A percentile compares a stretch with the other conserved stretches of the same genome.
phyloP scores from a whole-genome alignment of 2,329 filamentous ascomycete species.

The Aphanoascus verrucosus region DNA sequence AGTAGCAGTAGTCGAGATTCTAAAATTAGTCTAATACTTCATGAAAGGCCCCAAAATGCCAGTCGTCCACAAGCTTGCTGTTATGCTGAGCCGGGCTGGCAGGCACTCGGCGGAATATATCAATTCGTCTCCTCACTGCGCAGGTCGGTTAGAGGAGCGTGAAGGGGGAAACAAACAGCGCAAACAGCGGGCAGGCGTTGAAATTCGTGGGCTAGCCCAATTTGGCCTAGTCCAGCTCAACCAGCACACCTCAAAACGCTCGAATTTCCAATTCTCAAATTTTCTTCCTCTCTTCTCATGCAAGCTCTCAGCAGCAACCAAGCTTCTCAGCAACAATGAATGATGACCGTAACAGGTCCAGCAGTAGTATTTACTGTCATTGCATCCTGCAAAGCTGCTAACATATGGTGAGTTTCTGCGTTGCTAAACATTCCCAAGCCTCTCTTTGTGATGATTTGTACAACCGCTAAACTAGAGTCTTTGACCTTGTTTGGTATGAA shows the following conservation, averaged over 20 bases:
- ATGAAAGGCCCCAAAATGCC: too few species aligned
- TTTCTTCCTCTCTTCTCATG: constrained; percentile 17
- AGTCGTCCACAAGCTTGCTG: too few species aligned
- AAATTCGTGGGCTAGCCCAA: constrained; percentile 11
- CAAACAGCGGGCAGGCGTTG: constrained; percentile 10
- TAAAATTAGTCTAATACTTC: too few species aligned
- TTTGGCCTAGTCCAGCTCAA: background rate
- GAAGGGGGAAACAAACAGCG: constrained; percentile 7
- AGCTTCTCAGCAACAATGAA: constrained; percentile 17
- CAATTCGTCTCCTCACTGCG: too few species aligned
- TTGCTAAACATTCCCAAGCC: constrained; percentile 14
- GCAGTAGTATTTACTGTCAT: background rate
- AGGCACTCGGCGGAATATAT: background rate
- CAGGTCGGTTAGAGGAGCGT: background rate
- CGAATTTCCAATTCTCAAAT: constrained; percentile 18
- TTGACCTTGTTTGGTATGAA: constrained; percentile 76
- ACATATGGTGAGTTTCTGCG: constrained; percentile 24
- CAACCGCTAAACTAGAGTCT: constrained; percentile 94
- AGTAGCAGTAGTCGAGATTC: too few species aligned
- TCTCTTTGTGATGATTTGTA: constrained; percentile 61
- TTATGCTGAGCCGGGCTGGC: too few species aligned
- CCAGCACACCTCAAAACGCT: constrained; percentile 1
- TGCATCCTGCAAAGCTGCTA: constrained; percentile 9
- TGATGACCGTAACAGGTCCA: constrained; percentile 6
- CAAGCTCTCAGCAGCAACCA: background rate